These are phyloP conservation scores for Aspergillus alliaceus DNA, from an alignment of 2,329 filamentous ascomycete genomes.

Conservation along the genomic window DNA sequence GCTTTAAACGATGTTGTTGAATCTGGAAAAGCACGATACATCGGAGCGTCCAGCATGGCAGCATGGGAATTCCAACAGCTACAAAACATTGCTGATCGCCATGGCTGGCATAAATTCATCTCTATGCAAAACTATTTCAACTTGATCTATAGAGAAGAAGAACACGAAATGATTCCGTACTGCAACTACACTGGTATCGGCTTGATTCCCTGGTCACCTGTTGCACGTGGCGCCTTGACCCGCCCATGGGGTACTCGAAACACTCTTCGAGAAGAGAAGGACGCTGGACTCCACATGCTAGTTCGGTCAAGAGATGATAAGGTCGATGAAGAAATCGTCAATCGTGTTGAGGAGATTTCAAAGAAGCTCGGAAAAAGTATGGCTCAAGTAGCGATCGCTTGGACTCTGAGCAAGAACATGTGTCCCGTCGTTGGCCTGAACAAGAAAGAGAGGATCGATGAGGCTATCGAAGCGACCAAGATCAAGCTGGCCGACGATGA, in stretches of 20 bases:
- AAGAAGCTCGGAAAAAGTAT: slow-evolving; percentile 19
- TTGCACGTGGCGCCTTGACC: slow-evolving; percentile 30
- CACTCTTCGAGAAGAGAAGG: not conserved
- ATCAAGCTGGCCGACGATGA: not conserved
- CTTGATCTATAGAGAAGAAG: not conserved
- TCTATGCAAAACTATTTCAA: not conserved
- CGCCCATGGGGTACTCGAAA: slow-evolving; percentile 20
- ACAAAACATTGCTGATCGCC: not conserved
- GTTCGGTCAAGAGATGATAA: not conserved
- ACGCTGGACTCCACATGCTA: not conserved
- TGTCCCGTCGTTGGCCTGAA: slow-evolving; percentile 27
- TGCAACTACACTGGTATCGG: not conserved
- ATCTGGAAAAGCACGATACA: not conserved
- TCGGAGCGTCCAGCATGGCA: not conserved
- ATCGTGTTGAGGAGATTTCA: slow-evolving; percentile 14
- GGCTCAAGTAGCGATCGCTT: slow-evolving; percentile 23
- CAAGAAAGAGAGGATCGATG: slow-evolving; percentile 17
- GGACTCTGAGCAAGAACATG: slow-evolving; percentile 21
- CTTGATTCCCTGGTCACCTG: not conserved
- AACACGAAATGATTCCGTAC: not conserved
- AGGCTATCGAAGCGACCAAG: slow-evolving; percentile 10
- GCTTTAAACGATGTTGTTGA: not conserved
- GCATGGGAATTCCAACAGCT: not conserved
- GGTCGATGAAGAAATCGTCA: slow-evolving; percentile 12
- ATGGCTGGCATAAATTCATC: not conserved